A percentile compares a stretch with the other conserved stretches of the same genome.
Conservation (phyloP, 352 stramenopile species). For the Halophytophthora polymorphica region DNA sequence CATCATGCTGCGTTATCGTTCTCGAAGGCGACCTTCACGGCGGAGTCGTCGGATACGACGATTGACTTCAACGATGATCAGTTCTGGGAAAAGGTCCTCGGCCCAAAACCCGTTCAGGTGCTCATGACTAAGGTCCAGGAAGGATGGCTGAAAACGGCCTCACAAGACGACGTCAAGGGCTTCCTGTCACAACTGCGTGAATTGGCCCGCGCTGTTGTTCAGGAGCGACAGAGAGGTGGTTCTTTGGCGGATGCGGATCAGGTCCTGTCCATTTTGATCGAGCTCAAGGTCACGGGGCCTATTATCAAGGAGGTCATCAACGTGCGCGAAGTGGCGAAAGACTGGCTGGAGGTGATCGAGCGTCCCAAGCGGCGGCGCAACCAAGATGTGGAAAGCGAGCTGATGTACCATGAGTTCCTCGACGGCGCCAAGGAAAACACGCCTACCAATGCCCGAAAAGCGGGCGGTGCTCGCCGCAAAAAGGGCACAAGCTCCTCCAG, state of each 20-base stretch:
- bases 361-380: slow-evolving; percentile 83
- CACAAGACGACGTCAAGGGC: slow-evolving; percentile 75
- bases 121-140: slow-evolving; percentile 89
- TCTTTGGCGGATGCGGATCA: slow-evolving; percentile 82
- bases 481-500: slow-evolving; percentile 35
- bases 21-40: slow-evolving; percentile 86
- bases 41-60: slow-evolving; percentile 81
- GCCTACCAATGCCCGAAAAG: slow-evolving; percentile 37
- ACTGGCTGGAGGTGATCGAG: slow-evolving; percentile 87
- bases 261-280: slow-evolving; percentile 84
- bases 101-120: slow-evolving; percentile 80
- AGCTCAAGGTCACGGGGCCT: slow-evolving; percentile 83
- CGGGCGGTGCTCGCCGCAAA: slow-evolving; percentile 25
- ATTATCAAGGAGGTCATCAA: slow-evolving; percentile 73
- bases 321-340: slow-evolving; percentile 64
- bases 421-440: slow-evolving; percentile 61
- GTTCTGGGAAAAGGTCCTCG: slow-evolving; percentile 90
- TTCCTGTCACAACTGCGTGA: slow-evolving; percentile 81
- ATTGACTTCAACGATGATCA: slow-evolving; percentile 91
- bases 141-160: slow-evolving; percentile 65
- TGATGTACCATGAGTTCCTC: slow-evolving; percentile 87
- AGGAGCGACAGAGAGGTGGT: slow-evolving; percentile 81
- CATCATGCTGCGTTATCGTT: slow-evolving; percentile 80
- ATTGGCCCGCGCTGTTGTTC: slow-evolving; percentile 74
- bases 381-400: slow-evolving; percentile 75